Evolutionary conservation across 805 yeast genomes (phyloP).

Genomic region (Ogataea henricii): DNA sequence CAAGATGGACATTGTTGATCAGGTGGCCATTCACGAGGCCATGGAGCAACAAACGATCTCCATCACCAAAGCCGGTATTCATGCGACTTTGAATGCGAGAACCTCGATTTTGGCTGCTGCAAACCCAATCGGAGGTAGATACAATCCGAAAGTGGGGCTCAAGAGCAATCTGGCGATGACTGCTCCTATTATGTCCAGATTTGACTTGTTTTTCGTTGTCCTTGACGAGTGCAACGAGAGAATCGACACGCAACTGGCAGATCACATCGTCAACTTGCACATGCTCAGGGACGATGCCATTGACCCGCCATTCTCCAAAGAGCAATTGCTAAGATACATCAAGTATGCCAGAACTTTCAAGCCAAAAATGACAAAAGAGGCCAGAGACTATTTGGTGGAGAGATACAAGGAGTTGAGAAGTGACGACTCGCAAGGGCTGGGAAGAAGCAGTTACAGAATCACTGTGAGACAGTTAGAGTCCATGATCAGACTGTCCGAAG

Average conservation of each 20-base stretch:
- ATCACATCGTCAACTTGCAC: conserved; percentile 90
- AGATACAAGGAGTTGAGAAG: conserved; percentile 83
- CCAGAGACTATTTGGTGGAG: conserved; percentile 73
- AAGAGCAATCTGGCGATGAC: conserved; percentile 91
- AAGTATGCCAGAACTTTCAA: conserved; percentile 90
- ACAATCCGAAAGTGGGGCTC: conserved; percentile 81
- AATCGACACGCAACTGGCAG: conserved; percentile 85
- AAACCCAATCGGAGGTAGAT: conserved; percentile 96
- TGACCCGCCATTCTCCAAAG: conserved; percentile 84
- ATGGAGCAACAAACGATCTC: conserved; percentile 99
- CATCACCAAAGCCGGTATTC: conserved; percentile 98
- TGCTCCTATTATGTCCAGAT: conserved; percentile 98
- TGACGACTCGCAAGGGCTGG: conserved; percentile 88
- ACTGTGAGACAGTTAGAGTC: conserved; percentile 97
- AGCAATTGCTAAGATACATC: conserved; percentile 84
- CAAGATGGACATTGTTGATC: conserved; percentile 94
- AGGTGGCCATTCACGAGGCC: conserved; percentile 98
- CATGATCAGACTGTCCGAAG: conserved; percentile 90
- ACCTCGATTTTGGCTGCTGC: conserved; percentile 99
- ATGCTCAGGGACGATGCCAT: conserved; percentile 90
- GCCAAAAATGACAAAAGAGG: conserved; percentile 81
- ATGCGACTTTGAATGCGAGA: conserved; percentile 95
- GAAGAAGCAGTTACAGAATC: conserved; percentile 85
- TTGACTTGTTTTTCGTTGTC: conserved; percentile 91
- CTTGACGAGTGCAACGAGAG: conserved; percentile 93